A percentile compares a stretch with the other conserved stretches of the same genome.
phyloP scores from a whole-genome alignment of 495 filamentous ascomycete genomes.

The Hypoxylon perforatum region DNA sequence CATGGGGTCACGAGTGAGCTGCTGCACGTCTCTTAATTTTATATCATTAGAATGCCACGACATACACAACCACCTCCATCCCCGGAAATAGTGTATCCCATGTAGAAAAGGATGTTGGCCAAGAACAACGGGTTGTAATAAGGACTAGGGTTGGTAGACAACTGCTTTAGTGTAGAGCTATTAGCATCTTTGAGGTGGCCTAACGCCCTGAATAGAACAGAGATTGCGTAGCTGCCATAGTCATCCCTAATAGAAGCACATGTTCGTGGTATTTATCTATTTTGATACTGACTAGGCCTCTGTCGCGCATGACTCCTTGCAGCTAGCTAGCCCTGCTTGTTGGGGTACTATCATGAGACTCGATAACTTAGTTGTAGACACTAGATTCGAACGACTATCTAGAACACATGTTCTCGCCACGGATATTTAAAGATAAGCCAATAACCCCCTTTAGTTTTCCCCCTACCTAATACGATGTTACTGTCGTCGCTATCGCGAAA shows the following conservation, averaged over 20 bases:
- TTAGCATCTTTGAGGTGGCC: too few species aligned
- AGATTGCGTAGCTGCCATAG: neutral
- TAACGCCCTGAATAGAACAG: too few species aligned
- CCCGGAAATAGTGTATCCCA: neutral
- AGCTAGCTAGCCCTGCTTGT: neutral
- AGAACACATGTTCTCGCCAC: too few species aligned
- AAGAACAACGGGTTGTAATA: neutral
- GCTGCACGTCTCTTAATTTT: neutral
- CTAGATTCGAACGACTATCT: neutral
- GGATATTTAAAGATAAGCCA: too few species aligned
- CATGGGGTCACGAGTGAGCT: neutral
- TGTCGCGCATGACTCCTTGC: neutral
- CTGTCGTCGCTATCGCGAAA: neutral
- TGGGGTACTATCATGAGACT: neutral
- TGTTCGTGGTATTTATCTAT: neutral
- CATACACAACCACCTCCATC: neutral
- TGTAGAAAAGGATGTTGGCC: neutral
- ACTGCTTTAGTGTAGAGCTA: too few species aligned
- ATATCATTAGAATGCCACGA: neutral
- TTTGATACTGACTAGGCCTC: neutral
- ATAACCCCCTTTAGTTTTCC: neutral
- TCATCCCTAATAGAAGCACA: neutral
- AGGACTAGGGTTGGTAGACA: neutral
- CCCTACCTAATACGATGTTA: neutral
- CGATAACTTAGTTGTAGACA: neutral